These are phyloP conservation scores for Suillus clintonianus DNA, from an alignment of 768 basidiomycete genomes.

Conservation along the genomic window DNA sequence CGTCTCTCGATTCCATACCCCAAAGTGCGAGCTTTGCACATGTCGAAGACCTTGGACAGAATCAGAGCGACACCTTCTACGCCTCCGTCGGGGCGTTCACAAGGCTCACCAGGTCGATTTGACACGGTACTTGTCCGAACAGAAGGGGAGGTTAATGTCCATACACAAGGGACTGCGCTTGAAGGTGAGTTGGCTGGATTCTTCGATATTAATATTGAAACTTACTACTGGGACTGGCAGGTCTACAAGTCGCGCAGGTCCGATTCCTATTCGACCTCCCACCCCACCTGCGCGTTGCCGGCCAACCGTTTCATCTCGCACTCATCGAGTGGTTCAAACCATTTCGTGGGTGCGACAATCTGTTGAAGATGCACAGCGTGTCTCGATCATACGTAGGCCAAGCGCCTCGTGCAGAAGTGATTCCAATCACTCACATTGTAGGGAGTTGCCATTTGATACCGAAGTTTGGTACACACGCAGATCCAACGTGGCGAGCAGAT, in stretches of 20 bases:
- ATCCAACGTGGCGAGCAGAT: background rate
- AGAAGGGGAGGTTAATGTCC: background rate
- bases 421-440: too few species aligned
- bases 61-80: too few species aligned
- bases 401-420: too few species aligned
- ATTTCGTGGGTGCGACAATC: conserved; percentile 12
- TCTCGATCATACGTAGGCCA: too few species aligned
- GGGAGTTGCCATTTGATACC: too few species aligned
- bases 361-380: too few species aligned
- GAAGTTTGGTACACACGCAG: too few species aligned
- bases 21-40: too few species aligned
- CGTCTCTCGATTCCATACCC: too few species aligned
- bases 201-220: background rate
- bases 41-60: too few species aligned
- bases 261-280: conserved; percentile 15
- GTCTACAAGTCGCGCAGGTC: conserved; percentile 13
- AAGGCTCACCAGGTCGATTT: too few species aligned
- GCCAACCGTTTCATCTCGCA: conserved; percentile 13
- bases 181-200: background rate
- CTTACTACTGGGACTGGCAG: background rate
- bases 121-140: background rate
- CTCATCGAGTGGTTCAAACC: conserved; percentile 31
- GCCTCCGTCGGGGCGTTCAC: too few species aligned
- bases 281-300: background rate
- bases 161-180: background rate